Evolutionary conservation across 768 basidiomycete genomes (phyloP).

Genomic region (Russula dissimulans): DNA sequence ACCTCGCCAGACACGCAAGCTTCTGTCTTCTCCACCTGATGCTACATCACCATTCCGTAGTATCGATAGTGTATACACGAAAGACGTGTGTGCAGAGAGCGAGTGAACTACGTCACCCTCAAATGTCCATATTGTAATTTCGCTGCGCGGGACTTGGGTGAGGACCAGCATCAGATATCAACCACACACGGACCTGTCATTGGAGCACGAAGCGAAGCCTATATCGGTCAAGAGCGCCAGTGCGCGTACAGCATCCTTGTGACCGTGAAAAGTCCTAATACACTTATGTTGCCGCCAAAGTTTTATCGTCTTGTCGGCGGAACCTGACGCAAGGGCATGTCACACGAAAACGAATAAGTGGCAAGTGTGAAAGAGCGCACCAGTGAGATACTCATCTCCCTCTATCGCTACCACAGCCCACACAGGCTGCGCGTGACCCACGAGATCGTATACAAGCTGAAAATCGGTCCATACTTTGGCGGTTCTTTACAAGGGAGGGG

Average conservation of each 20-base stretch:
- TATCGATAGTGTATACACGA: constrained; percentile 84
- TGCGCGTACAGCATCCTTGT: constrained; percentile 86
- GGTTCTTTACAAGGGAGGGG: constrained; percentile 43
- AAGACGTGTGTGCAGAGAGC: constrained; percentile 92
- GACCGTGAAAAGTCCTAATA: constrained; percentile 71
- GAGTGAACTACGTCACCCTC: constrained; percentile 69
- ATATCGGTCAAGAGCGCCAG: constrained; percentile 73
- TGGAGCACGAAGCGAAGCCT: constrained; percentile 92
- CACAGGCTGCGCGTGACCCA: constrained; percentile 84
- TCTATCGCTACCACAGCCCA: constrained; percentile 86
- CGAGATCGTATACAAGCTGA: constrained; percentile 58
- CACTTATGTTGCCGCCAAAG: constrained; percentile 75
- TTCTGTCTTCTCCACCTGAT: constrained; percentile 91
- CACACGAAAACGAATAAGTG: not conserved
- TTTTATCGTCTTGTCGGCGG: constrained; percentile 92
- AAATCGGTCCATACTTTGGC: constrained; percentile 92
- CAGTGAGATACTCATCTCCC: constrained; percentile 72
- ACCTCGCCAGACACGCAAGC: constrained; percentile 88
- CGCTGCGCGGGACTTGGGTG: constrained; percentile 36
- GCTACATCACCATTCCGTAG: constrained; percentile 77
- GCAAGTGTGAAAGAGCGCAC: constrained; percentile 31
- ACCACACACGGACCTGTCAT: constrained; percentile 61
- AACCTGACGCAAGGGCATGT: constrained; percentile 39
- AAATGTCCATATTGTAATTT: constrained; percentile 88
- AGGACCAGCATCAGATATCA: constrained; percentile 3